Percentiles rank a stretch among this genome's conserved stretches.
These are phyloP conservation scores for Sungouiozyma intestinalis DNA, from an alignment of 805 yeast genomes.

Conservation along the genomic window DNA sequence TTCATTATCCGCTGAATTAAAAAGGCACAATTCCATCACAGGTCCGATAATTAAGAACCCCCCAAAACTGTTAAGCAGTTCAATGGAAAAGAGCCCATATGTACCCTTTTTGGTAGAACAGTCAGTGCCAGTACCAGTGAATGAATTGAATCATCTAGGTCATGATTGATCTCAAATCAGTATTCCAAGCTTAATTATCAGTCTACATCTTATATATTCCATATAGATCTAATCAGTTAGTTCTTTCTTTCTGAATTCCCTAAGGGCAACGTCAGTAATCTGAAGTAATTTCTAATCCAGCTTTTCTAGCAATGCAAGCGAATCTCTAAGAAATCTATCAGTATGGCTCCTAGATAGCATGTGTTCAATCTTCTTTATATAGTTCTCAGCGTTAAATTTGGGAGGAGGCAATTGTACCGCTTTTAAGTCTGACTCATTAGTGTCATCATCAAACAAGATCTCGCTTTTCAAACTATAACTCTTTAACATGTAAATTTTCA, in stretches of 20 bases:
- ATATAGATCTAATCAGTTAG: no score
- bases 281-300: neutral
- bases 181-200: no score
- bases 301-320: constrained; percentile 1
- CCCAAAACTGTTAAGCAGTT: neutral
- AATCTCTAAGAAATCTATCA: neutral
- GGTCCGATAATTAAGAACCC: neutral
- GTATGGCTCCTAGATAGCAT: neutral
- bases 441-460: constrained; percentile 4
- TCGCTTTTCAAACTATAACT: constrained; percentile 13
- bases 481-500: constrained; percentile 7
- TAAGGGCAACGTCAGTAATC: neutral
- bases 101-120: neutral
- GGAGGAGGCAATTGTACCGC: constrained; percentile 3
- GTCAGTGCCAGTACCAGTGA: neutral
- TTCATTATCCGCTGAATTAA: neutral
- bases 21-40: neutral
- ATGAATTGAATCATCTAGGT: neutral
- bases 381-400: neutral
- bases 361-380: neutral
- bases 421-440: constrained; percentile 13
- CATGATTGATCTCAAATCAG: neutral
- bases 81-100: neutral
- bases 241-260: no score
- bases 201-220: no score